Conservation (phyloP, 140 eudicot species). For the Ambrosia hybrid region DNA sequence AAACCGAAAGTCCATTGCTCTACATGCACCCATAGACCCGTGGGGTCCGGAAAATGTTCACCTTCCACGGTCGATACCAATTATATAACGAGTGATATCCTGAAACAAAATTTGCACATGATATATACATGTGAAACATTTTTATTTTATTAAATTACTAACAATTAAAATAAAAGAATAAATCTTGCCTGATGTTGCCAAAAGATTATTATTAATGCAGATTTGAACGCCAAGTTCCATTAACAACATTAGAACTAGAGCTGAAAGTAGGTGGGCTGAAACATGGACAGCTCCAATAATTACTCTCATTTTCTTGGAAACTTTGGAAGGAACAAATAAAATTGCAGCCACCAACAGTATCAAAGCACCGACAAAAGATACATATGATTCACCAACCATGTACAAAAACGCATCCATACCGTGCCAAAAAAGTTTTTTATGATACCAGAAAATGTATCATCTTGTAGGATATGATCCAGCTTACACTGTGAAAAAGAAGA, state of each 20-base stretch:
- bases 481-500: slow-evolving; percentile 58
- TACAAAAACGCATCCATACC: slow-evolving; percentile 64
- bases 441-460: slow-evolving; percentile 78
- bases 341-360: slow-evolving; percentile 56
- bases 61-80: slow-evolving; percentile 56
- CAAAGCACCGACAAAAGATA: slow-evolving; percentile 66
- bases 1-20: slow-evolving; percentile 93
- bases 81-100: slow-evolving; percentile 88
- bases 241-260: slow-evolving; percentile 82
- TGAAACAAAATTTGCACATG: slow-evolving; percentile 25
- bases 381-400: slow-evolving; percentile 76
- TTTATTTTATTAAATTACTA: neutral
- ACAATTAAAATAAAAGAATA: neutral
- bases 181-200: slow-evolving; percentile 75
- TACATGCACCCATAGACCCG: slow-evolving; percentile 88
- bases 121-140: neutral
- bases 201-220: slow-evolving; percentile 73
- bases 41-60: slow-evolving; percentile 92
- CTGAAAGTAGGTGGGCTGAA: slow-evolving; percentile 81
- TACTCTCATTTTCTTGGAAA: slow-evolving; percentile 66
- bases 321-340: slow-evolving; percentile 68
- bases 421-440: slow-evolving; percentile 64
- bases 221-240: slow-evolving; percentile 84
- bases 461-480: slow-evolving; percentile 80
- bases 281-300: slow-evolving; percentile 75